Conservation (phyloP, 1,139 yeast genomes). For the Taphrina communis region DNA sequence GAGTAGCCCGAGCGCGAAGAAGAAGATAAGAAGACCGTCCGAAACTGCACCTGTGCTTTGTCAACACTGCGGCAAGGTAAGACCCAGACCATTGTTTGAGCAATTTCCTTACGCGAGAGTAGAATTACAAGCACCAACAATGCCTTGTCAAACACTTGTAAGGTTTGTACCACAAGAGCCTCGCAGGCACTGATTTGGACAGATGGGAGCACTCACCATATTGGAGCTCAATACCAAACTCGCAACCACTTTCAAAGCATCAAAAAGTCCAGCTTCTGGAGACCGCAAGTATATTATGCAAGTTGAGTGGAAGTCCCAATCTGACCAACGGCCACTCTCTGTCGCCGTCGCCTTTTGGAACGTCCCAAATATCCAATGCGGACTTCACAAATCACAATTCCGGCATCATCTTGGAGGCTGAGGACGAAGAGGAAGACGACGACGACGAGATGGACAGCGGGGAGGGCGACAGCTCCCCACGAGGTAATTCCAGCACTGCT, state of each 20-base stretch:
- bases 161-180: neutral
- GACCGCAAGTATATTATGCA: slow-evolving; percentile 37
- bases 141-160: slow-evolving; percentile 38
- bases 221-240: slow-evolving; percentile 32
- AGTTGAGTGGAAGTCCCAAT: slow-evolving; percentile 31
- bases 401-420: slow-evolving; percentile 39
- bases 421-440: slow-evolving; percentile 27
- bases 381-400: slow-evolving; percentile 17
- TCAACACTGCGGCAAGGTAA: slow-evolving; percentile 38
- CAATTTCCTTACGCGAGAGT: neutral
- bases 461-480: slow-evolving; percentile 27
- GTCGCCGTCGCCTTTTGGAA: slow-evolving; percentile 39
- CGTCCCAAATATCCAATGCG: slow-evolving; percentile 25
- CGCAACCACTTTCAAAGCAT: slow-evolving; percentile 37
- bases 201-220: slow-evolving; percentile 41
- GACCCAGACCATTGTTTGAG: neutral
- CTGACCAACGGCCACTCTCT: slow-evolving; percentile 28
- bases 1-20: slow-evolving; percentile 16
- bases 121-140: slow-evolving; percentile 40
- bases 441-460: slow-evolving; percentile 37
- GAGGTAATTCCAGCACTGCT: slow-evolving; percentile 19
- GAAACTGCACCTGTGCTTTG: slow-evolving; percentile 40
- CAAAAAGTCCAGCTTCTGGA: slow-evolving; percentile 40
- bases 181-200: neutral
- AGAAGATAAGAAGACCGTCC: slow-evolving; percentile 29